Conservation (phyloP, 2,329 filamentous ascomycete genomes). For the Coniochaeta hoffmannii region DNA sequence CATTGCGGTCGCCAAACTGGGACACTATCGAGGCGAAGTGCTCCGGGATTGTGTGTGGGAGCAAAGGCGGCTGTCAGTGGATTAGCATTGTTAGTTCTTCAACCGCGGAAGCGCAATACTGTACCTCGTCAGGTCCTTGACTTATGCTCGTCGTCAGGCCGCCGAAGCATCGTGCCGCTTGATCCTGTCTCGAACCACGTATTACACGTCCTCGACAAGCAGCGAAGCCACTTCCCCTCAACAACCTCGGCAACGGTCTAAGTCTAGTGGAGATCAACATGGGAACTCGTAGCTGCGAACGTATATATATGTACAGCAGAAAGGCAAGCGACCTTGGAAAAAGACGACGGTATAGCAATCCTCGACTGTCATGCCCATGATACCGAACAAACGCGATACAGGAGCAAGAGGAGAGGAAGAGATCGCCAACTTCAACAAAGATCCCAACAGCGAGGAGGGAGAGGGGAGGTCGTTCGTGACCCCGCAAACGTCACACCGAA, state of each 20-base stretch:
- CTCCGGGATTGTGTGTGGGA: slow-evolving; percentile 61
- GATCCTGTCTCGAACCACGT: neutral
- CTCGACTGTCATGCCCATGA: neutral
- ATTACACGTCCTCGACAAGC: neutral
- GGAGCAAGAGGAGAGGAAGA: neutral
- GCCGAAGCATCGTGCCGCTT: slow-evolving; percentile 4
- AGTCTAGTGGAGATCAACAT: neutral
- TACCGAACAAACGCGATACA: neutral
- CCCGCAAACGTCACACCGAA: neutral
- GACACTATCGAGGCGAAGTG: slow-evolving; percentile 63
- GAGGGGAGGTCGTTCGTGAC: neutral
- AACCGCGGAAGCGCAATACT: neutral
- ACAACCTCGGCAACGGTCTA: slow-evolving; percentile 2
- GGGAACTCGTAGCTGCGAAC: neutral
- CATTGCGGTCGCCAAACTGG: slow-evolving; percentile 54
- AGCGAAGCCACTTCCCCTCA: neutral
- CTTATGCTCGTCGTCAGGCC: slow-evolving; percentile 14
- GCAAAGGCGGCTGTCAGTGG: slow-evolving; percentile 52
- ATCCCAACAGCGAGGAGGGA: neutral
- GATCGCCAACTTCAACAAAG: neutral
- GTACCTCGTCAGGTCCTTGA: slow-evolving; percentile 15
- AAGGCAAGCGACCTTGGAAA: neutral
- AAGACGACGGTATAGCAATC: neutral
- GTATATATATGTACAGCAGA: neutral
- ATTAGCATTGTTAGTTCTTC: neutral